These are phyloP conservation scores for Acmispon strigosus DNA, from an alignment of 306 rosid species.

Conservation along the genomic window DNA sequence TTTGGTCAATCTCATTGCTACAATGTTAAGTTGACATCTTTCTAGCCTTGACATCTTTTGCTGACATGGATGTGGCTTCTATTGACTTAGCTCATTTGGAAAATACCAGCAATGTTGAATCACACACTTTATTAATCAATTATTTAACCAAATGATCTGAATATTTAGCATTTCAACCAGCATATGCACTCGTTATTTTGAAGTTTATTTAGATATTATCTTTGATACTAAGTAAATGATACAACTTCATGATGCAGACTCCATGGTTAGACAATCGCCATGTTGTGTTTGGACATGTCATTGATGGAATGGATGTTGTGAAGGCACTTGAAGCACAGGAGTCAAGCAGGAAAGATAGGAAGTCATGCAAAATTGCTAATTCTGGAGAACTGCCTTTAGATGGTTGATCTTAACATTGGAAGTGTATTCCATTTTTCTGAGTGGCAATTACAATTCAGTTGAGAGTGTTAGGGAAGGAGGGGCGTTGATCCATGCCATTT, in stretches of 20 bases:
- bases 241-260: conserved; percentile 45
- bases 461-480: neutral
- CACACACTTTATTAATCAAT: neutral
- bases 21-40: neutral
- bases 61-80: neutral
- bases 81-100: neutral
- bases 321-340: conserved; percentile 54
- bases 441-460: conserved; percentile 11
- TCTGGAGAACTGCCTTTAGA: conserved; percentile 62
- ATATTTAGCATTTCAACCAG: neutral
- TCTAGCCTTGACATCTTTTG: conserved; percentile 7
- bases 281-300: conserved; percentile 70
- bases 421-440: conserved; percentile 18
- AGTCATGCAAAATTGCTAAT: conserved; percentile 57
- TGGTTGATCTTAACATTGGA: conserved; percentile 27
- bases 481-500: neutral
- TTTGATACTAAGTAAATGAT: conserved; percentile 10
- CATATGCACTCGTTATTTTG: neutral
- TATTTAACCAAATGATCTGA: neutral
- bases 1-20: neutral
- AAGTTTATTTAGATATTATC: conserved; percentile 19
- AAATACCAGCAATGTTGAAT: neutral
- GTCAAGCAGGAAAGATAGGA: conserved; percentile 44
- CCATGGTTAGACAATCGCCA: conserved; percentile 86
- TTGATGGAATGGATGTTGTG: conserved; percentile 70